phyloP scores from a whole-genome alignment of 768 basidiomycete species.

The Tricholoma terreum region DNA sequence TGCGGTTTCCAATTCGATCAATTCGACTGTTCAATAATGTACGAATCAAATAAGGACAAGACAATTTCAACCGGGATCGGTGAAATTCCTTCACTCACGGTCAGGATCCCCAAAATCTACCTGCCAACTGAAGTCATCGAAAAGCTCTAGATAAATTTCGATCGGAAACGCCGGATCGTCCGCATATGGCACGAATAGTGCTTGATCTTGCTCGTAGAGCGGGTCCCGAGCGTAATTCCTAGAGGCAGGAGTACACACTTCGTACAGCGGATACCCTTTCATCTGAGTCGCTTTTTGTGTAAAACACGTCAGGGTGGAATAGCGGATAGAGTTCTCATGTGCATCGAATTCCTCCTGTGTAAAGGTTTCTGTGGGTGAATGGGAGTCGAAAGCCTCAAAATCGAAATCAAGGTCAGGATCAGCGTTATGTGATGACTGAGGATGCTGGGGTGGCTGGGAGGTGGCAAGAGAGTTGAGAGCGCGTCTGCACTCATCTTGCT shows the following conservation, averaged over 20 bases:
- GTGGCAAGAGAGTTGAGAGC: slow-evolving; percentile 2
- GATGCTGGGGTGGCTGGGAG: neutral
- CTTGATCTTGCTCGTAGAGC: neutral
- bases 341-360: slow-evolving; percentile 15
- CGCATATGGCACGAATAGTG: slow-evolving; percentile 42
- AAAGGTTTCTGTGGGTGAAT: slow-evolving; percentile 5
- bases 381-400: neutral
- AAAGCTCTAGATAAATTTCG: slow-evolving; percentile 23
- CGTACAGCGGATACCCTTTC: slow-evolving; percentile 31
- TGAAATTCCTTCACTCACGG: slow-evolving; percentile 42
- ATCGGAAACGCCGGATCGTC: slow-evolving; percentile 41
- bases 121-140: slow-evolving; percentile 33
- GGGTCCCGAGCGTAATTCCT: slow-evolving; percentile 23
- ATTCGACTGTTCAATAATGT: slow-evolving; percentile 34
- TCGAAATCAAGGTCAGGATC: slow-evolving; percentile 3
- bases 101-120: slow-evolving; percentile 45
- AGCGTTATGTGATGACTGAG: slow-evolving; percentile 2
- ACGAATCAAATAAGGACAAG: neutral
- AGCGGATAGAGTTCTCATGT: slow-evolving; percentile 5
- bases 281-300: neutral
- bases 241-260: slow-evolving; percentile 44
- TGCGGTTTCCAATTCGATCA: slow-evolving; percentile 45
- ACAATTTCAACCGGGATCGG: neutral
- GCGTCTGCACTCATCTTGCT: slow-evolving; percentile 27
- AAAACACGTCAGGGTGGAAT: slow-evolving; percentile 9